These are phyloP conservation scores for Penicillium sp. DNA, from an alignment of 2,329 filamentous ascomycete genomes.

Conservation along the genomic window DNA sequence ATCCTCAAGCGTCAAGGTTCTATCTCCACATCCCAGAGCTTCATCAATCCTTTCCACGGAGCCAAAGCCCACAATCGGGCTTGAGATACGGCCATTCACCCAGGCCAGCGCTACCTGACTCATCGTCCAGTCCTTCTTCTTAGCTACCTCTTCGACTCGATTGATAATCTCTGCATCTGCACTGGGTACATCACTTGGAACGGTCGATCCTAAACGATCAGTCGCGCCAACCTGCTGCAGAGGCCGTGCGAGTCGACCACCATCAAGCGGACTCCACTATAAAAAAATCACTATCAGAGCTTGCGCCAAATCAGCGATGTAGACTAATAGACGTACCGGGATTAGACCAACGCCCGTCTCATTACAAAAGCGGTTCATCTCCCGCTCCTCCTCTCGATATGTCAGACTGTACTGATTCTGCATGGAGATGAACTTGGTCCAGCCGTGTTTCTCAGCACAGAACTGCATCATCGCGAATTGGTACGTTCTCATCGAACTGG, in stretches of 20 bases:
- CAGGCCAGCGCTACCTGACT: conserved; percentile 13
- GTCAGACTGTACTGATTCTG: conserved; percentile 39
- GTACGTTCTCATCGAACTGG: conserved; percentile 13
- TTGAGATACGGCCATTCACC: background rate
- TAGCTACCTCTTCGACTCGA: conserved; percentile 13
- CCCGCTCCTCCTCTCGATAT: conserved; percentile 29
- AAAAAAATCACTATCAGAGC: no score
- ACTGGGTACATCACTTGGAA: background rate
- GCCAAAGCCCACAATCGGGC: conserved; percentile 2
- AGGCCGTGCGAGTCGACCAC: conserved; percentile 8
- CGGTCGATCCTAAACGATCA: background rate
- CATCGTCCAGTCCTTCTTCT: conserved; percentile 15
- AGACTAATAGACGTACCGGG: conserved; percentile 1
- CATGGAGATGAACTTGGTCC: conserved; percentile 63
- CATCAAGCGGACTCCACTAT: conserved; percentile 8
- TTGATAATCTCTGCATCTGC: conserved; percentile 14
- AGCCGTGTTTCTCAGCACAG: conserved; percentile 56
- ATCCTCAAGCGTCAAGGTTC: background rate
- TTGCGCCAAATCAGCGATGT: background rate
- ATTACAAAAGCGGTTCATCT: conserved; percentile 25
- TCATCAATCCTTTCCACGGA: conserved; percentile 1
- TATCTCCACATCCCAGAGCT: background rate
- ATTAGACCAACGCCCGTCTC: conserved; percentile 14
- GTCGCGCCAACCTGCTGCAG: background rate
- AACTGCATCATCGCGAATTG: conserved; percentile 51